These are phyloP conservation scores for Sugiyamaella marilandica DNA, from an alignment of 805 yeast genomes.

Conservation along the genomic window DNA sequence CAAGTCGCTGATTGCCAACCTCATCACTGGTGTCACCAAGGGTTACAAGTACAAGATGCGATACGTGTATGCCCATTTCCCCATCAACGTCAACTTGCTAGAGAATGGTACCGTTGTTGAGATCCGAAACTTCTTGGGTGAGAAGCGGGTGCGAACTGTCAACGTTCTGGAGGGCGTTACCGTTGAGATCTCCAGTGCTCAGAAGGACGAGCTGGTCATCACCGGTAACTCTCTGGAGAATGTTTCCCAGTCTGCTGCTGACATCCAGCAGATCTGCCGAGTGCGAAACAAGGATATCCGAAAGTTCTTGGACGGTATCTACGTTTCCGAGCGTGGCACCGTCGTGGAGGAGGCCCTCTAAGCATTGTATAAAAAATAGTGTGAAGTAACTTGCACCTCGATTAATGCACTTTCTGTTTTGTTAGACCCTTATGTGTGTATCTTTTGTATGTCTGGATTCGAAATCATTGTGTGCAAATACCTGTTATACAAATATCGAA, in stretches of 20 bases:
- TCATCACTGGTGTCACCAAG: conserved; percentile 97
- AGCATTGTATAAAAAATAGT: not conserved
- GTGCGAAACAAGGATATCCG: conserved; percentile 99
- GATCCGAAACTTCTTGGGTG: conserved; percentile 99
- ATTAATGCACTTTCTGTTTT: not conserved
- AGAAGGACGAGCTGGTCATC: conserved; percentile 92
- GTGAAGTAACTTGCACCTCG: not conserved
- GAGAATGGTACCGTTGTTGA: conserved; percentile 78
- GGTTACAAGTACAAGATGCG: conserved; percentile 99
- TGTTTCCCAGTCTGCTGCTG: conserved; percentile 98
- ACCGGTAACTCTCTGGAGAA: conserved; percentile 95
- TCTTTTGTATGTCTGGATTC: no score
- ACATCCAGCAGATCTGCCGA: conserved; percentile 94
- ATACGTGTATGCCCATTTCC: conserved; percentile 99
- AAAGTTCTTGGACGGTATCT: conserved; percentile 99
- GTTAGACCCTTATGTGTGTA: no score
- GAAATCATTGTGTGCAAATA: no score
- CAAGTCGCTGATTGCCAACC: conserved; percentile 88
- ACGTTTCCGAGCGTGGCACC: conserved; percentile 93
- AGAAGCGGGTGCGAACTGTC: conserved; percentile 91
- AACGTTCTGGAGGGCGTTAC: conserved; percentile 85
- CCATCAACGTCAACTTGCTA: conserved; percentile 93
- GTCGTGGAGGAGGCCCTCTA: conserved; percentile 56
- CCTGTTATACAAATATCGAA: no score
- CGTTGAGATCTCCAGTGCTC: conserved; percentile 72